phyloP scores from a whole-genome alignment of 495 filamentous ascomycete species.

The Astrothelium macrocarpum region DNA sequence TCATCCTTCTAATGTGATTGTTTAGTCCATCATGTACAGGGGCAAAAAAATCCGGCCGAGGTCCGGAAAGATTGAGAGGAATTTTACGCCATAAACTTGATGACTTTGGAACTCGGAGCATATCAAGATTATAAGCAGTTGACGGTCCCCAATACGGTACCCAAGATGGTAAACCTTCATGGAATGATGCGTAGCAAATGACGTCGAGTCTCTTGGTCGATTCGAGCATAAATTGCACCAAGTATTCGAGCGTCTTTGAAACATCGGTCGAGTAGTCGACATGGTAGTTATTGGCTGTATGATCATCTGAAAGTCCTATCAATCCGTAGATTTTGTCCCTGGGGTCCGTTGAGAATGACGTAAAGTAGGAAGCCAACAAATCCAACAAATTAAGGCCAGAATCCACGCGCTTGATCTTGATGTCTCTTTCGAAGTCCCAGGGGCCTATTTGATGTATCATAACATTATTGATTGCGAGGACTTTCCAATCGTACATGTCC shows the following conservation, averaged over 20 bases:
- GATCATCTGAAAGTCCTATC: conserved; percentile 10
- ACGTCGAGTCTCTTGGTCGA: neutral
- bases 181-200: neutral
- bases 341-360: conserved; percentile 13
- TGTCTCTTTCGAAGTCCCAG: neutral
- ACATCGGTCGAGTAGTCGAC: neutral
- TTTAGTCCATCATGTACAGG: neutral
- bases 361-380: neutral
- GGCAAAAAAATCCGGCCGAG: neutral
- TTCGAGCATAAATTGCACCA: neutral
- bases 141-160: neutral
- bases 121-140: neutral
- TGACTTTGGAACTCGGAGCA: neutral
- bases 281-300: neutral
- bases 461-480: neutral
- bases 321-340: conserved; percentile 21
- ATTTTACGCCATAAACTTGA: neutral
- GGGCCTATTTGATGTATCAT: neutral
- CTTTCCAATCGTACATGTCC: neutral
- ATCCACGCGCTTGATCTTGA: neutral
- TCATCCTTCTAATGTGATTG: neutral
- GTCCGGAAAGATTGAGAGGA: neutral
- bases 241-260: neutral
- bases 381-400: neutral
- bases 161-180: neutral